Percentiles rank a stretch among this genome's conserved stretches.
Conservation (phyloP, 2,329 filamentous ascomycete genomes). For the Pseudopyrenochaeta lycopersici region DNA sequence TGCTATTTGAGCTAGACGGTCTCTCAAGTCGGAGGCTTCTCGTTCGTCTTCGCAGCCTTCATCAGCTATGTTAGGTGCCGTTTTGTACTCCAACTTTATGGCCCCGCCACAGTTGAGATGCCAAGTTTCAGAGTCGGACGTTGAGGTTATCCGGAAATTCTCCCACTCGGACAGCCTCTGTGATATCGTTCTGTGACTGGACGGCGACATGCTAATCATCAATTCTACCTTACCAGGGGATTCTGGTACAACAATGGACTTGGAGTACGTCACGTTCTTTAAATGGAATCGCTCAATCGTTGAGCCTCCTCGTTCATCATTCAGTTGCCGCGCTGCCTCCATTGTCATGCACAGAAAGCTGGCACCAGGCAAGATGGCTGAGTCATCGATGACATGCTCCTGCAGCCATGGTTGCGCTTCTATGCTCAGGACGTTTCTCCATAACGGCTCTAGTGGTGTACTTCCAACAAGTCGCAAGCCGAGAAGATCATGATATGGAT, state of each 20-base stretch:
- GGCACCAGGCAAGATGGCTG: constrained; percentile 18
- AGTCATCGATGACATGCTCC: constrained; percentile 13
- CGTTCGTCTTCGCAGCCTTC: background rate
- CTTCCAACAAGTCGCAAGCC: background rate
- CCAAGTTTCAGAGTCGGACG: background rate
- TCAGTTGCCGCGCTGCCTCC: constrained; percentile 2
- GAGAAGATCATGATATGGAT: constrained; percentile 12
- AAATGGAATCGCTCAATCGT: background rate
- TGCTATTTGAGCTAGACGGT: background rate
- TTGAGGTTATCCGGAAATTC: background rate
- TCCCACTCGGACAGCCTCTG: background rate
- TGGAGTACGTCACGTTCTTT: background rate
- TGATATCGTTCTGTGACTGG: background rate
- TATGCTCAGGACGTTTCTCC: constrained; percentile 27
- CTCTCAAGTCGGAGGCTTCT: background rate
- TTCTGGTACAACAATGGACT: background rate
- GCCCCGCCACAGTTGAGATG: background rate
- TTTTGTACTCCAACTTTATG: background rate
- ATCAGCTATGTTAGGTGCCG: background rate
- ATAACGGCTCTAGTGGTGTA: constrained; percentile 13
- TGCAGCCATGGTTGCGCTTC: constrained; percentile 16
- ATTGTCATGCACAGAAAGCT: constrained; percentile 3
- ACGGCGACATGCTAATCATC: background rate
- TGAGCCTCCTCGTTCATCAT: background rate
- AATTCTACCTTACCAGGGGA: background rate